These are phyloP conservation scores for Daedaleopsis sinensis DNA, from an alignment of 768 basidiomycete species.

Conservation along the genomic window DNA sequence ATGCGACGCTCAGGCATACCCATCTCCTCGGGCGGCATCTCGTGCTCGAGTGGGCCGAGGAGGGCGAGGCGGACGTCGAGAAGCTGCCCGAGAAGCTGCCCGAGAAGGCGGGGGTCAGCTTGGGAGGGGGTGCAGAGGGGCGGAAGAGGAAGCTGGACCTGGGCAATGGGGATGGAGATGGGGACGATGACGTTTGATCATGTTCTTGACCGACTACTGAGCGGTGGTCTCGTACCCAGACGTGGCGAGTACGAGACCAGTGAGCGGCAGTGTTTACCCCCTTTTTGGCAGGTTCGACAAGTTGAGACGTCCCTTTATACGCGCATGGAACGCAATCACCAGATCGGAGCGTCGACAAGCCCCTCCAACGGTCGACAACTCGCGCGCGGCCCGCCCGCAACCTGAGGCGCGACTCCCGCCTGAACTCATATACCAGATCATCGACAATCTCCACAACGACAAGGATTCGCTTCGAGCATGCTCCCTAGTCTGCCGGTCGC, in stretches of 20 bases:
- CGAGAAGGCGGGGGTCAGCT: conserved; percentile 82
- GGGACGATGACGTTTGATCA: conserved; percentile 31
- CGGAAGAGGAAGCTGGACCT: conserved; percentile 69
- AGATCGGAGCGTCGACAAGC: neutral
- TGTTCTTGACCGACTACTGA: too few species aligned
- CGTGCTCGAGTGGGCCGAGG: conserved; percentile 87
- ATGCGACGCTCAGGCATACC: conserved; percentile 84
- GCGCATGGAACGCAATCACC: neutral
- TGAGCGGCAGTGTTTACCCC: too few species aligned
- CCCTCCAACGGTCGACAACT: neutral
- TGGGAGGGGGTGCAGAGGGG: conserved; percentile 67
- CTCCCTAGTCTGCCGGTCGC: conserved; percentile 18
- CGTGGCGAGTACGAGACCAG: too few species aligned
- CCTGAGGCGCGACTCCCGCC: conserved; percentile 1
- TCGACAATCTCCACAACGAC: conserved; percentile 20
- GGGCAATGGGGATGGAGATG: conserved; percentile 37
- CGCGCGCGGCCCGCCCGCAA: too few species aligned
- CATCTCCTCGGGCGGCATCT: conserved; percentile 96
- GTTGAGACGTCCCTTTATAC: conserved; percentile 1
- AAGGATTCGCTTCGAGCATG: conserved; percentile 9
- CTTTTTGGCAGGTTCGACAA: neutral
- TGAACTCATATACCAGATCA: conserved; percentile 19
- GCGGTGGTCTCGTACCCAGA: too few species aligned
- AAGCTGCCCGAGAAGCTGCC: too few species aligned
- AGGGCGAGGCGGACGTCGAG: conserved; percentile 78